These are phyloP conservation scores for Neocatenulostroma microsporum DNA, from an alignment of 2,329 filamentous ascomycete species.

Conservation along the genomic window DNA sequence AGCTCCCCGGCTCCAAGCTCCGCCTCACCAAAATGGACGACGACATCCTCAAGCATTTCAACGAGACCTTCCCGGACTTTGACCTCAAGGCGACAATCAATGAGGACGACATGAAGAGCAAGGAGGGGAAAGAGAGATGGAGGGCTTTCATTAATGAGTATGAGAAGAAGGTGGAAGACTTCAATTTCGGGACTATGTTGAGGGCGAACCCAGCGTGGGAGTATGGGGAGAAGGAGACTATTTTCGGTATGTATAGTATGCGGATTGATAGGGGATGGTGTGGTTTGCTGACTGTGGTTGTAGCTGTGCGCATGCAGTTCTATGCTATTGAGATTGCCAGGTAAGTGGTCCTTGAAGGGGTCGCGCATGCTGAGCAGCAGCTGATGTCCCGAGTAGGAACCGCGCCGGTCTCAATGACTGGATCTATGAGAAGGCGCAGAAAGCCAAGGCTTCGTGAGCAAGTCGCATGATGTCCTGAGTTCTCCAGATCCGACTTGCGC, in stretches of 20 bases:
- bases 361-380: too few relatives aligned
- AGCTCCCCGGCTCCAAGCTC: conserved; percentile 76
- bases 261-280: conserved; percentile 48
- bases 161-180: conserved; percentile 93
- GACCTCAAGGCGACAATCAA: conserved; percentile 72
- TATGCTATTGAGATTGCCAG: conserved; percentile 71
- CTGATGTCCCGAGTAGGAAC: conserved; percentile 49
- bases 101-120: conserved; percentile 97
- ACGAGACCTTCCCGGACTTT: conserved; percentile 83
- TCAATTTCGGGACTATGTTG: conserved; percentile 95
- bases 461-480: too few relatives aligned
- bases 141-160: conserved; percentile 89
- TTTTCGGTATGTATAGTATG: conserved; percentile 61
- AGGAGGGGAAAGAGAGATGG: conserved; percentile 88
- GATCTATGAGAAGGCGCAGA: conserved; percentile 71
- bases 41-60: conserved; percentile 86
- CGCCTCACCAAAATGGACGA: conserved; percentile 91
- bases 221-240: conserved; percentile 81
- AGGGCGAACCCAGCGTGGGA: conserved; percentile 69
- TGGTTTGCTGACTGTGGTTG: conserved; percentile 45
- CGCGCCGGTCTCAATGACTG: conserved; percentile 87
- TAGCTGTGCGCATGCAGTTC: conserved; percentile 69
- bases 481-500: too few relatives aligned
- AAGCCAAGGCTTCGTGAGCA: conserved; percentile 42
- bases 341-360: too few relatives aligned